A percentile compares a stretch with the other conserved stretches of the same genome.
These are phyloP conservation scores for Colletotrichum simmondsii DNA, from an alignment of 2,329 filamentous ascomycete genomes.

Conservation along the genomic window DNA sequence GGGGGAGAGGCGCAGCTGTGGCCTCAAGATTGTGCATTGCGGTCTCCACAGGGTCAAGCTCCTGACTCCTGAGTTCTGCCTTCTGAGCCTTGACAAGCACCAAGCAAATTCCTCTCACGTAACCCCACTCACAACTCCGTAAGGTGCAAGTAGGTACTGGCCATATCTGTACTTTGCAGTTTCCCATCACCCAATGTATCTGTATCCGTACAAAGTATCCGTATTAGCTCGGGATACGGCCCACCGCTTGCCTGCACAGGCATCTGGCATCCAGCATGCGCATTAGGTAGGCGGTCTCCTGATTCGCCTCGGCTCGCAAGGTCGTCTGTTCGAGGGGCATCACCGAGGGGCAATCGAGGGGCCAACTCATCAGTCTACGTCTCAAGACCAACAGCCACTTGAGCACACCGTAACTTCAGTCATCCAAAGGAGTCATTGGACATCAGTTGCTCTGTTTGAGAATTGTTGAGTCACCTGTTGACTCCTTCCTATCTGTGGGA, in stretches of 20 bases:
- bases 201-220: not conserved
- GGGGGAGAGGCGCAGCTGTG: constrained; percentile 10
- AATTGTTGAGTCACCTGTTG: constrained; percentile 1
- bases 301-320: constrained; percentile 12
- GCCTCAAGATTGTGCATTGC: not conserved
- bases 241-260: constrained; percentile 15
- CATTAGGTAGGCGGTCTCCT: constrained; percentile 23
- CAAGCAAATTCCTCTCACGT: not conserved
- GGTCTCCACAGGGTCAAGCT: constrained; percentile 8
- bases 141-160: too few relatives aligned
- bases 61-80: not conserved
- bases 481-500: not conserved
- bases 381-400: not conserved
- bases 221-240: not conserved
- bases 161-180: constrained; percentile 5
- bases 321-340: constrained; percentile 3
- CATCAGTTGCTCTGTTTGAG: not conserved
- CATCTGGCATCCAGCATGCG: not conserved
- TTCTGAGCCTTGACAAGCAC: not conserved
- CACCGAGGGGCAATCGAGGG: constrained; percentile 5
- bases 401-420: constrained; percentile 1
- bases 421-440: not conserved
- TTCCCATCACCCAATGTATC: too few relatives aligned
- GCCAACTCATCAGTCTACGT: constrained; percentile 10
- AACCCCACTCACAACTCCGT: not conserved